phyloP scores from a whole-genome alignment of 75 land plant genomes.

The Ceratopteris richardii region DNA sequence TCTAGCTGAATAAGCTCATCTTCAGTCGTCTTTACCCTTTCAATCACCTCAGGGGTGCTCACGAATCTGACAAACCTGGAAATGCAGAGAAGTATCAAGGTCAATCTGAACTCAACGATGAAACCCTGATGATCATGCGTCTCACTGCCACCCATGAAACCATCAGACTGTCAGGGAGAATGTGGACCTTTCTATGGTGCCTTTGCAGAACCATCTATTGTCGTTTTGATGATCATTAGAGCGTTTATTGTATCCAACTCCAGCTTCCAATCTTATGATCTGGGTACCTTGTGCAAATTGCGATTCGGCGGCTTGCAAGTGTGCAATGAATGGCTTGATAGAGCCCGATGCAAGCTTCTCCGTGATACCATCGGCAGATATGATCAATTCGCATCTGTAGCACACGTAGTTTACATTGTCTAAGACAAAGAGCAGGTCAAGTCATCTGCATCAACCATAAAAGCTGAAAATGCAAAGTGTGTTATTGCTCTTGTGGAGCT shows the following conservation, averaged over 20 bases:
- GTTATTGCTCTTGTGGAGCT: no score
- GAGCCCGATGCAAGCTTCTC: slow-evolving; percentile 81
- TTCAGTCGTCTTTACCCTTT: slow-evolving; percentile 80
- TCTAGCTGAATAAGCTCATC: slow-evolving; percentile 88
- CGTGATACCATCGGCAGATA: slow-evolving; percentile 48
- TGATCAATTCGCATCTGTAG: slow-evolving; percentile 69
- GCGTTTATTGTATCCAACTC: slow-evolving; percentile 10
- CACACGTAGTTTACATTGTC: not conserved
- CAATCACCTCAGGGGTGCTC: slow-evolving; percentile 91
- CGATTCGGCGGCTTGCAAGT: slow-evolving; percentile 65
- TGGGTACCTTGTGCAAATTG: slow-evolving; percentile 39
- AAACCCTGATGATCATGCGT: no score
- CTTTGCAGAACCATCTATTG: slow-evolving; percentile 71
- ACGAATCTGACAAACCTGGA: slow-evolving; percentile 98
- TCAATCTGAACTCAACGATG: not conserved
- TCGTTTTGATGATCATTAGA: slow-evolving; percentile 28
- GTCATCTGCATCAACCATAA: no score
- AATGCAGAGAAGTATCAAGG: not conserved
- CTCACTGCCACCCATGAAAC: no score
- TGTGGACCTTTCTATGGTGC: slow-evolving; percentile 68
- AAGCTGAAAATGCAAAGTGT: no score
- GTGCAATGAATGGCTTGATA: slow-evolving; percentile 64
- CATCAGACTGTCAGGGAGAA: not conserved
- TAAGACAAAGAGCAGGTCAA: not conserved
- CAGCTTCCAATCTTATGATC: slow-evolving; percentile 54